Conservation (phyloP, 2,329 filamentous ascomycete genomes). For the Amauroascus verrucosus region DNA sequence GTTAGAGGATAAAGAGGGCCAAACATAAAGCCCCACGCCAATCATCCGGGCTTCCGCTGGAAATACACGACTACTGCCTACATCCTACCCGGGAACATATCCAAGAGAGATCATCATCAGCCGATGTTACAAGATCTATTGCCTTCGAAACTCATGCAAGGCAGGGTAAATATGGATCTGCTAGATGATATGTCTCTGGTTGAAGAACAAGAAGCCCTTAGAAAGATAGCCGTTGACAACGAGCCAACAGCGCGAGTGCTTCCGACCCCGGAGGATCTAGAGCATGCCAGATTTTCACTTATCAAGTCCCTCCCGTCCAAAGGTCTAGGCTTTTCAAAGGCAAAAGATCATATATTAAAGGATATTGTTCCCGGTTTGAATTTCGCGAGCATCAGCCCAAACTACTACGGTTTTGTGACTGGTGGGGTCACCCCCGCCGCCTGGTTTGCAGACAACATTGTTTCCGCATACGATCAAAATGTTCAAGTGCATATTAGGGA, state of each 20-base stretch:
- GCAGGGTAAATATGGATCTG: slow-evolving; percentile 1
- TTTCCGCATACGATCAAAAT: slow-evolving; percentile 71
- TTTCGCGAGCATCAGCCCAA: slow-evolving; percentile 51
- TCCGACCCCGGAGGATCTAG: slow-evolving; percentile 24
- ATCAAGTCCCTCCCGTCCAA: slow-evolving; percentile 21
- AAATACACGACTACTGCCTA: too few species aligned
- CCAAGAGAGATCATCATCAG: not conserved
- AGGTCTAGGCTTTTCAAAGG: slow-evolving; percentile 25
- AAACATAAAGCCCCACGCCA: too few species aligned
- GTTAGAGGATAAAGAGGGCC: too few species aligned
- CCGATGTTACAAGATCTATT: too few species aligned
- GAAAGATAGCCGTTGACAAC: slow-evolving; percentile 13
- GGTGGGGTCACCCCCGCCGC: slow-evolving; percentile 72
- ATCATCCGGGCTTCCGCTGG: too few species aligned
- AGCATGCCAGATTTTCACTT: slow-evolving; percentile 28
- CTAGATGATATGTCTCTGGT: not conserved
- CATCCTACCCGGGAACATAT: too few species aligned
- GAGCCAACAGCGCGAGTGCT: slow-evolving; percentile 26
- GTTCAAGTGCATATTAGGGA: slow-evolving; percentile 68
- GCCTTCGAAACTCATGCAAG: not conserved
- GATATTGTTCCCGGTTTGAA: slow-evolving; percentile 50
- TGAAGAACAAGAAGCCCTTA: slow-evolving; percentile 1
- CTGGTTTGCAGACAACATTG: slow-evolving; percentile 72
- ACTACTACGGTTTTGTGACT: slow-evolving; percentile 84
- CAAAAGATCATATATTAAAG: slow-evolving; percentile 32